Evolutionary conservation across 2,329 filamentous ascomycete genomes (phyloP).

Genomic region (Phyllosticta ampelicida): DNA sequence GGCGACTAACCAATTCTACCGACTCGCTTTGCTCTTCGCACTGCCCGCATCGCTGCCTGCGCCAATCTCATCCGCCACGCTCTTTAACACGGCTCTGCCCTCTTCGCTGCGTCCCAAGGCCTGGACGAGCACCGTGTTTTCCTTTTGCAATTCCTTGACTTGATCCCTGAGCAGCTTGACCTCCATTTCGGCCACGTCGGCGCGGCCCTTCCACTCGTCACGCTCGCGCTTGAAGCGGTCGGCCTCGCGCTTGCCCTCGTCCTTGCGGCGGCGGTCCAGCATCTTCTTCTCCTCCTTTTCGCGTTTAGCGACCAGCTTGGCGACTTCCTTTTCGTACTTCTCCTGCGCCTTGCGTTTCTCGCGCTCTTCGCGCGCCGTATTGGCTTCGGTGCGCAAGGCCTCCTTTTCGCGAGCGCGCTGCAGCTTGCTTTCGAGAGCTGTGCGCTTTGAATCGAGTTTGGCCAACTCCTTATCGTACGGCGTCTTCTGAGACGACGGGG

Average conservation of each 20-base stretch:
- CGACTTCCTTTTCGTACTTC: conserved; percentile 34
- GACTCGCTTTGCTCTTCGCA: conserved; percentile 2
- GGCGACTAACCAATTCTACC: not conserved
- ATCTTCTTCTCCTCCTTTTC: conserved; percentile 53
- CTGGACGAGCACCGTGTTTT: conserved; percentile 44
- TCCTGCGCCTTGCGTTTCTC: conserved; percentile 36
- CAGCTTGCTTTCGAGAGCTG: conserved; percentile 48
- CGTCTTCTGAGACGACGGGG: conserved; percentile 8
- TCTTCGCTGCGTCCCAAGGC: conserved; percentile 32
- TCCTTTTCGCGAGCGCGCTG: conserved; percentile 46
- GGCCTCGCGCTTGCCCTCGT: conserved; percentile 44
- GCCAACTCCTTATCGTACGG: conserved; percentile 52
- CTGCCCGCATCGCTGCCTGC: conserved; percentile 15
- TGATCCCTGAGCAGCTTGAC: conserved; percentile 40
- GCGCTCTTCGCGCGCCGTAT: conserved; percentile 47
- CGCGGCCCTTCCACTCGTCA: conserved; percentile 35
- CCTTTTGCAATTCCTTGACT: conserved; percentile 45
- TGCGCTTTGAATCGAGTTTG: conserved; percentile 50
- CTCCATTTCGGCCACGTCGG: conserved; percentile 38
- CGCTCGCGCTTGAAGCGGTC: conserved; percentile 37
- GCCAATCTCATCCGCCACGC: conserved; percentile 21
- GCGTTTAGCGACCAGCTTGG: conserved; percentile 57
- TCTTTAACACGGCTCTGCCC: conserved; percentile 23
- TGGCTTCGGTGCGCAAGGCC: conserved; percentile 19
- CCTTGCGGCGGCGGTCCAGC: conserved; percentile 51